Percentiles rank a stretch among this genome's conserved stretches.
Evolutionary conservation across 1,284 basidiomycete species (phyloP).

Genomic region (Ustilago sp.): DNA sequence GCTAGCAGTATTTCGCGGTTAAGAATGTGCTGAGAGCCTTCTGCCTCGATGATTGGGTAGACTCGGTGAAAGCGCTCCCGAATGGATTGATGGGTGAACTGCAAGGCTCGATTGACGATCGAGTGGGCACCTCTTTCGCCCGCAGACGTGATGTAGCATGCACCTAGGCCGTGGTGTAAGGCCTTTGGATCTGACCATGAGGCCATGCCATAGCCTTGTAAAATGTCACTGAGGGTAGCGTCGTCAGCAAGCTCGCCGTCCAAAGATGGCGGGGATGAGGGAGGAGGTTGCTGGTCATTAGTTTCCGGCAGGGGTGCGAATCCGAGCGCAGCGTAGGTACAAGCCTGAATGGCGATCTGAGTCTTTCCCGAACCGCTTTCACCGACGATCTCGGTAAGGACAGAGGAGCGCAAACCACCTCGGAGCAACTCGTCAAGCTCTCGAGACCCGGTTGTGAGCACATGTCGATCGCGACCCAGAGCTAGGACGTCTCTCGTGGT

Average conservation of each 20-base stretch:
- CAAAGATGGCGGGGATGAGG: not conserved
- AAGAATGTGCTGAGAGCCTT: not conserved
- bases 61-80: conserved; percentile 10
- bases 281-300: not conserved
- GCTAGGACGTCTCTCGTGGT: conserved; percentile 20
- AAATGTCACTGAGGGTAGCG: conserved; percentile 12
- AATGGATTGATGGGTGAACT: conserved; percentile 23
- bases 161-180: conserved; percentile 3
- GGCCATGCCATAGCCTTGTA: conserved; percentile 24
- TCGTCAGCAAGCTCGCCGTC: not conserved
- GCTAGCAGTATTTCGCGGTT: conserved; percentile 16
- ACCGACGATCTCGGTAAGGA: conserved; percentile 59
- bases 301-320: conserved; percentile 11
- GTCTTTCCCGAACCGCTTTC: conserved; percentile 64
- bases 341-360: conserved; percentile 53
- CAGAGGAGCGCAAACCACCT: conserved; percentile 45
- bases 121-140: conserved; percentile 39
- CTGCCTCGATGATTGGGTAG: not conserved
- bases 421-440: conserved; percentile 49
- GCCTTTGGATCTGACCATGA: not conserved
- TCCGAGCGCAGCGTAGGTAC: conserved; percentile 50
- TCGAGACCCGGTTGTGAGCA: conserved; percentile 30
- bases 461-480: conserved; percentile 23
- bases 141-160: conserved; percentile 43
- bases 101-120: conserved; percentile 29